Conservation (phyloP, 306 rosid genomes). For the Acacia acuminata region DNA sequence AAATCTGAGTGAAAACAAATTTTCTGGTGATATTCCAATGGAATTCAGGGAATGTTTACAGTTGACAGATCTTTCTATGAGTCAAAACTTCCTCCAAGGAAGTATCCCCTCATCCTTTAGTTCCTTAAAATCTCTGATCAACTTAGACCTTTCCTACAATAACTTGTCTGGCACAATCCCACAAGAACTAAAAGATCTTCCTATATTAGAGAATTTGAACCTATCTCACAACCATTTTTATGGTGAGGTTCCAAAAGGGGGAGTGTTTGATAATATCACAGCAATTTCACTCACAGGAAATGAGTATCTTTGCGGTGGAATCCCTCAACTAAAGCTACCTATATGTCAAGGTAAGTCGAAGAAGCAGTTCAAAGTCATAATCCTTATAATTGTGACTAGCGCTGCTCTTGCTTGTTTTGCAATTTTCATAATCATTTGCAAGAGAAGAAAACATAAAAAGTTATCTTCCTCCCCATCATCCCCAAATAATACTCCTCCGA, state of each 20-base stretch:
- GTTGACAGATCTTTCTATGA: no score
- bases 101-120: no score
- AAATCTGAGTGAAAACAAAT: neutral
- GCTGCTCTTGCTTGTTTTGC: neutral
- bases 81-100: no score
- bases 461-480: neutral
- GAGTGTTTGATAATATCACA: neutral
- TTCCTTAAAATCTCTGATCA: no score
- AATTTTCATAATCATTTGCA: neutral
- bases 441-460: neutral
- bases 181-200: no score
- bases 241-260: neutral
- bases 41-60: constrained; percentile 3
- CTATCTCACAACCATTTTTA: no score
- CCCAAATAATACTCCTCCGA: neutral
- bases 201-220: no score
- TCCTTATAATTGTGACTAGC: neutral
- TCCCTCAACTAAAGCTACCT: neutral
- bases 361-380: constrained; percentile 7
- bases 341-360: neutral
- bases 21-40: constrained; percentile 28
- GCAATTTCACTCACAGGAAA: neutral
- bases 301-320: no score
- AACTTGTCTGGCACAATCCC: no score
- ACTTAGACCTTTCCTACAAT: no score